Base-by-base conservation (phyloP, 2,329 filamentous ascomycete species). In the Fusarium chlamydosporum region DNA sequence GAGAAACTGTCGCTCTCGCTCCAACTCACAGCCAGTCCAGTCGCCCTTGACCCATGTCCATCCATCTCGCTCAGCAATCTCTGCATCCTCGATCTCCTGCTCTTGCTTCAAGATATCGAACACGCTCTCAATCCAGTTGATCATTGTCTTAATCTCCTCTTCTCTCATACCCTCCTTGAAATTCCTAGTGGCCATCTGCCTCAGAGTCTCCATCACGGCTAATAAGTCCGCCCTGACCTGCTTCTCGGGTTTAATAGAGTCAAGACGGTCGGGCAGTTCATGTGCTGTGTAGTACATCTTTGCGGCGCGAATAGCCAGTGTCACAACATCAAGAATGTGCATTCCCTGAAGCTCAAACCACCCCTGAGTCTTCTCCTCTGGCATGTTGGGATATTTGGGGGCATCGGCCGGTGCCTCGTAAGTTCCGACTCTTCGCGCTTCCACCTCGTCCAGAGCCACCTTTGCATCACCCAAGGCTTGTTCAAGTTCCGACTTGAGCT, bases 201-300 rank as follows among this genome's bases (percentile, higher is more conserved):
- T 97, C 55, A 99, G 82, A 4, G 96, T 90, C 72, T 99, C 96
- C 79, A 99, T 89, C 41, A 97, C 92, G 58, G 89, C 87, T 40
- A 97, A 87, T 10, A 98, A 83, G 73, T 98, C 95, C 51, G 91
- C 85, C 41, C 96, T 90, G 47, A 99, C 91, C 70, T 92, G 87
- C 67, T 91, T 92, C 78, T 99, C 96, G 1, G 93, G 89, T 79
- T 93, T 94, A 80, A 98, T 96, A 29, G 91, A 83, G 75, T 96
- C 93, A 18, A 98, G 84, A 37, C 92, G 90, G 72, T 96, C 91
- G 2, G 94, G 93, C 54, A 94, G 86, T 75, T 96, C 92, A 77
- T 98, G 96, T 6, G 93, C 88, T 0, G 94, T 97, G 80, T 99
- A 98, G 81, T 98, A 99, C 74, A 96, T 91, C 81, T 96, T 97